phyloP scores from a whole-genome alignment of 345 rosid genomes.

The Crucihimalaya himalaica region DNA sequence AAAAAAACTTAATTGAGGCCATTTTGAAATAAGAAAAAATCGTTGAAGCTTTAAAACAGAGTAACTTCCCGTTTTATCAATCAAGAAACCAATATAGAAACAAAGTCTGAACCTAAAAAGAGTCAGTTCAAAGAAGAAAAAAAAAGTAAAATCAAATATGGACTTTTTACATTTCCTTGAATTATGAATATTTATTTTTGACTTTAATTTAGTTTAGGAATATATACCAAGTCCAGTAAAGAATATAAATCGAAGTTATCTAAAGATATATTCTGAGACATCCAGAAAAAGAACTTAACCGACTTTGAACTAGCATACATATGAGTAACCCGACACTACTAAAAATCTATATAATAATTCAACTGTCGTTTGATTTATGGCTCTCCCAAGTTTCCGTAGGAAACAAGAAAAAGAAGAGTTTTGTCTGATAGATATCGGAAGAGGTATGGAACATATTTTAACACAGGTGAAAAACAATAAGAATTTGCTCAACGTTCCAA shows the following conservation, averaged over 20 bases:
- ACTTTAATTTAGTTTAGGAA: neutral
- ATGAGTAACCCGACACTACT: neutral
- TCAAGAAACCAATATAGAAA: neutral
- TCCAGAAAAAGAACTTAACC: neutral
- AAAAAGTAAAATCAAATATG: neutral
- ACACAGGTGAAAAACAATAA: no score
- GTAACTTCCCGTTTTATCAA: neutral
- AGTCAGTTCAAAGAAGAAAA: neutral
- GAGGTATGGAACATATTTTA: neutral
- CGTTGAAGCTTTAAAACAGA: neutral
- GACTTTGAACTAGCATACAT: neutral
- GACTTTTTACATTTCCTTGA: neutral
- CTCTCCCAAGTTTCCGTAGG: neutral
- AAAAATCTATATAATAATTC: neutral
- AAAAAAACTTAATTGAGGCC: neutral
- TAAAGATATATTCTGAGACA: neutral
- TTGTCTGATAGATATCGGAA: neutral
- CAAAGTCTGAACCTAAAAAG: neutral
- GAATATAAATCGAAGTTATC: neutral
- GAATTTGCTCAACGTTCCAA: no score
- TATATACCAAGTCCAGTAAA: neutral
- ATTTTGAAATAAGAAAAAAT: conserved; percentile 13
- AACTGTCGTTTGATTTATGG: neutral
- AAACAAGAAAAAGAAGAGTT: neutral
- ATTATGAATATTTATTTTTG: neutral